A percentile compares a stretch with the other conserved stretches of the same genome.
Conservation (phyloP, 2,329 filamentous ascomycete genomes). For the Epichloe hybrida region DNA sequence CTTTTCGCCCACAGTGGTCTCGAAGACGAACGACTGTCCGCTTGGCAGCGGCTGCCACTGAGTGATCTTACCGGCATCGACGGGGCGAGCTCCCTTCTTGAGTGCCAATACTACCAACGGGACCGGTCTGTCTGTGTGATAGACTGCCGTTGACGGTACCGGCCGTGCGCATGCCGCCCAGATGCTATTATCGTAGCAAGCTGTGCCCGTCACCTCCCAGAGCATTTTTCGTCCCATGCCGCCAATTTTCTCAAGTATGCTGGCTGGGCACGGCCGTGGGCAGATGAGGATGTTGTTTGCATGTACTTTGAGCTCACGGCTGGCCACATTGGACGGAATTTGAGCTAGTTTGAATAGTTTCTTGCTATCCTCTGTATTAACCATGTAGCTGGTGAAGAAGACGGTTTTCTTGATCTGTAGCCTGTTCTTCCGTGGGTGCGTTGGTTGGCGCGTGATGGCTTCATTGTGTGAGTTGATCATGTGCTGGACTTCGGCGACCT, state of each 20-base stretch:
- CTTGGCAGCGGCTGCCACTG: conserved; percentile 67
- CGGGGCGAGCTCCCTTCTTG: conserved; percentile 58
- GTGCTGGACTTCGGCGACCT: conserved; percentile 73
- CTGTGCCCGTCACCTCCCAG: conserved; percentile 73
- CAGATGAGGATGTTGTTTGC: conserved; percentile 88
- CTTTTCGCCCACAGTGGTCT: conserved; percentile 78
- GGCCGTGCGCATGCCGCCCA: conserved; percentile 79
- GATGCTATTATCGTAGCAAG: conserved; percentile 61
- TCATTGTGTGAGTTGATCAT: conserved; percentile 82
- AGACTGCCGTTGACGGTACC: conserved; percentile 49
- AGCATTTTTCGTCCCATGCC: conserved; percentile 71
- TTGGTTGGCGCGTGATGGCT: conserved; percentile 21
- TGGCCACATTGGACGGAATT: conserved; percentile 46
- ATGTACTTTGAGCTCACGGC: conserved; percentile 64
- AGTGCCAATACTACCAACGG: conserved; percentile 76
- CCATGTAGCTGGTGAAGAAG: conserved; percentile 86
- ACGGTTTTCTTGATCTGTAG: conserved; percentile 75
- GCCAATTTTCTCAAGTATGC: conserved; percentile 69
- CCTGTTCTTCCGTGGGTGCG: conserved; percentile 24
- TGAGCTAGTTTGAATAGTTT: conserved; percentile 57
- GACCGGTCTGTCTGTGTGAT: conserved; percentile 65
- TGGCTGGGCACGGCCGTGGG: conserved; percentile 57
- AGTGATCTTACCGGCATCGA: conserved; percentile 68
- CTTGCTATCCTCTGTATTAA: conserved; percentile 57
- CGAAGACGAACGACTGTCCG: conserved; percentile 62